Percentiles rank a stretch among this genome's conserved stretches.
Evolutionary conservation across 2,329 filamentous ascomycete genomes (phyloP).

Genomic region (Penicillium polonicum): DNA sequence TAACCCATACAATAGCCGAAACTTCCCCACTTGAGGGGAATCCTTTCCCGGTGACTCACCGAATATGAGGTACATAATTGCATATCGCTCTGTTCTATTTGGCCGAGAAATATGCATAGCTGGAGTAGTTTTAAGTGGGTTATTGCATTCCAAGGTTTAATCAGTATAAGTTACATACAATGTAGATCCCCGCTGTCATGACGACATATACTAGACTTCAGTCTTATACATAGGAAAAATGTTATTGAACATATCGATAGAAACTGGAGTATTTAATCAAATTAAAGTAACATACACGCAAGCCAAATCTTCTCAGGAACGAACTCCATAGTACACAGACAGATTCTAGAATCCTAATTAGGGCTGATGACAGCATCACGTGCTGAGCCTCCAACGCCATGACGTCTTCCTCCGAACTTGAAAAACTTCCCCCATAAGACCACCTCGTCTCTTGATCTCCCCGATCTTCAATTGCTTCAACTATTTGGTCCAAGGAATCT

Average conservation of each 20-base stretch:
- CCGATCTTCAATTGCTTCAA: constrained; percentile 41
- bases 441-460: constrained; percentile 57
- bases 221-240: neutral
- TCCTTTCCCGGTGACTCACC: neutral
- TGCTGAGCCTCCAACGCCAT: constrained; percentile 21
- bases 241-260: neutral
- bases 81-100: neutral
- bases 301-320: neutral
- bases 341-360: neutral
- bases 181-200: constrained; percentile 2
- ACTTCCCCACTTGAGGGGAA: constrained; percentile 1
- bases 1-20: neutral
- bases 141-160: neutral
- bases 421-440: constrained; percentile 56
- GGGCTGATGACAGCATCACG: constrained; percentile 20
- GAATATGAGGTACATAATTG: neutral
- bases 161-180: neutral
- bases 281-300: neutral
- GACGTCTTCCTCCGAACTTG: constrained; percentile 33
- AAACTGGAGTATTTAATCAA: neutral
- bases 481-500: constrained; percentile 5
- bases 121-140: no score
- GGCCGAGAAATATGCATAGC: neutral
- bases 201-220: neutral
- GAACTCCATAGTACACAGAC: neutral